These are phyloP conservation scores for Chlorencoelia australis DNA, from an alignment of 2,329 filamentous ascomycete species.

Conservation along the genomic window DNA sequence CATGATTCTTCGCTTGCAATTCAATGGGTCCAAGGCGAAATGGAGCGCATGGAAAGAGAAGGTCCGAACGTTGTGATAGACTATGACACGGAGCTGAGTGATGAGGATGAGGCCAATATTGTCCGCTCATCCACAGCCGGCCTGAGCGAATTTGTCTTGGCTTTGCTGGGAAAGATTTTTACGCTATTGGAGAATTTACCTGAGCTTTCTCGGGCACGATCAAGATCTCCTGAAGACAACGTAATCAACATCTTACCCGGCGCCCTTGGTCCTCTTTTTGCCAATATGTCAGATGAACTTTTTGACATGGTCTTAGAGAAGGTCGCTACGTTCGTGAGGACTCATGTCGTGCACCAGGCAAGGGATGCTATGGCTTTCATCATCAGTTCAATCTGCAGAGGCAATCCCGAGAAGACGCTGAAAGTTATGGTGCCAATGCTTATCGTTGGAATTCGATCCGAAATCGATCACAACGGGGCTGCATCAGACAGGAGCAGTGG, in stretches of 20 bases:
- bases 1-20: conserved; percentile 71
- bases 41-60: conserved; percentile 85
- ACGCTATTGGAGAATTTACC: conserved; percentile 91
- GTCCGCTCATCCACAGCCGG: conserved; percentile 89
- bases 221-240: conserved; percentile 89
- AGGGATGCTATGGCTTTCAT: conserved; percentile 98
- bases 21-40: conserved; percentile 88
- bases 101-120: conserved; percentile 80
- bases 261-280: conserved; percentile 81
- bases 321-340: conserved; percentile 80
- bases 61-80: conserved; percentile 78
- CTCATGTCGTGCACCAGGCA: conserved; percentile 93
- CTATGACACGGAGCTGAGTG: conserved; percentile 70
- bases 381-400: conserved; percentile 90
- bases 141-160: conserved; percentile 84
- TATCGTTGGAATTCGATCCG: conserved; percentile 82
- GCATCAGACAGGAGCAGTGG: conserved; percentile 91
- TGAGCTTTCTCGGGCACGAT: conserved; percentile 77
- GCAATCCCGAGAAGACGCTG: conserved; percentile 85
- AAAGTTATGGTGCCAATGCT: conserved; percentile 86
- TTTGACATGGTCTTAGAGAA: conserved; percentile 90
- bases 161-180: conserved; percentile 88
- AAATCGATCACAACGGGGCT: conserved; percentile 94
- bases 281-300: conserved; percentile 81
- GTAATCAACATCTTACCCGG: conserved; percentile 93